Conservation (phyloP, 805 yeast species). For the Hemisphaericaspora nanyangensis region DNA sequence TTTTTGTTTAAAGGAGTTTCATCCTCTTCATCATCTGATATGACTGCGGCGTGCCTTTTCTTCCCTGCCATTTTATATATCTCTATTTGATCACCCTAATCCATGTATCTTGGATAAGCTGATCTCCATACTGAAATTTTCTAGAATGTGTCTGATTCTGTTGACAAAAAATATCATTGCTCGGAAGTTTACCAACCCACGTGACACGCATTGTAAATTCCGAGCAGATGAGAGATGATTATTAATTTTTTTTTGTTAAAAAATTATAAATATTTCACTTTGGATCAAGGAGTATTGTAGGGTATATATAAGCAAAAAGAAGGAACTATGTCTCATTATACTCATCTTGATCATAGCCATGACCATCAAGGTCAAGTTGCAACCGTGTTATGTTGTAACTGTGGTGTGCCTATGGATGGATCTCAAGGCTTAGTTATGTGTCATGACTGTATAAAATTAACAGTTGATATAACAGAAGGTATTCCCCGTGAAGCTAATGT, state of each 20-base stretch:
- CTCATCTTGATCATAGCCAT: slow-evolving; percentile 37
- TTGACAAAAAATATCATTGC: not conserved
- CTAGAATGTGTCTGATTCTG: not conserved
- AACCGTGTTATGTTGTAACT: slow-evolving; percentile 94
- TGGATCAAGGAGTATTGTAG: too few species aligned
- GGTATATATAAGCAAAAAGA: too few species aligned
- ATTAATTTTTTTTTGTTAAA: not conserved
- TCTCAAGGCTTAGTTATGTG: slow-evolving; percentile 92
- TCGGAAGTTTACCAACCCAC: not conserved
- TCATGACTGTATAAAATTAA: slow-evolving; percentile 91
- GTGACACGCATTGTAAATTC: not conserved
- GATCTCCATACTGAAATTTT: not conserved
- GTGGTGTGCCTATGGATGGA: slow-evolving; percentile 98
- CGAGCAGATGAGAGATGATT: slow-evolving; percentile 1
- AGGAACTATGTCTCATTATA: slow-evolving; percentile 43
- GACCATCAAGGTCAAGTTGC: slow-evolving; percentile 35
- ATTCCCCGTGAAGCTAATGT: slow-evolving; percentile 88
- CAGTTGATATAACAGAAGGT: slow-evolving; percentile 91
- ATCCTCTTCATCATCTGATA: slow-evolving; percentile 26
- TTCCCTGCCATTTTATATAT: slow-evolving; percentile 27
- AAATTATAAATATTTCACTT: not conserved
- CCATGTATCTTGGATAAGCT: too few species aligned
- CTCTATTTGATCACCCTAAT: not conserved
- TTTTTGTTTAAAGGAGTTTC: slow-evolving; percentile 22
- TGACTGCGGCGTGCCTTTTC: slow-evolving; percentile 24